Evolutionary conservation across 2,329 filamentous ascomycete genomes (phyloP).

Genomic region (Ascochyta lentis): DNA sequence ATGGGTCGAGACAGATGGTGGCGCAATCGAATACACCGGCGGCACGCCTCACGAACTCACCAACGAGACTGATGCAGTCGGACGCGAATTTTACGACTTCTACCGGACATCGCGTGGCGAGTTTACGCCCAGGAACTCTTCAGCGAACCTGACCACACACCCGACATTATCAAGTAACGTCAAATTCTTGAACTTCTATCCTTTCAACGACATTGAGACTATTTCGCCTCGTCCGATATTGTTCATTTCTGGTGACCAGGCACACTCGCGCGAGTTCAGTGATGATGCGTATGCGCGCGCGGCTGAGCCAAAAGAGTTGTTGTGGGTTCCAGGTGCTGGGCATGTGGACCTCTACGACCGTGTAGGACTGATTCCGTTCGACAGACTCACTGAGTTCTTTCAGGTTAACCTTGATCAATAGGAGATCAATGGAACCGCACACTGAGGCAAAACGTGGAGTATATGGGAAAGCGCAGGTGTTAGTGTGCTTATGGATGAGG

Average conservation of each 20-base stretch:
- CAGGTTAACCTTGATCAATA: too few relatives aligned
- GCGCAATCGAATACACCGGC: too few relatives aligned
- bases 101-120: slow-evolving; percentile 43
- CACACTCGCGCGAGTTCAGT: slow-evolving; percentile 41
- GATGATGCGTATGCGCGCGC: slow-evolving; percentile 32
- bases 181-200: slow-evolving; percentile 38
- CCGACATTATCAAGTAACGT: not conserved
- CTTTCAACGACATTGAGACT: slow-evolving; percentile 37
- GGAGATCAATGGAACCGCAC: too few relatives aligned
- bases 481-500: too few relatives aligned
- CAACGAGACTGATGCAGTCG: slow-evolving; percentile 20
- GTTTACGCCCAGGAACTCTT: slow-evolving; percentile 26
- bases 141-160: not conserved
- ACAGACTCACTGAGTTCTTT: too few relatives aligned
- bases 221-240: slow-evolving; percentile 42
- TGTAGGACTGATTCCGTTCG: too few relatives aligned
- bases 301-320: slow-evolving; percentile 49
- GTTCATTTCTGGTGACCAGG: slow-evolving; percentile 33
- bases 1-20: too few relatives aligned
- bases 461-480: too few relatives aligned
- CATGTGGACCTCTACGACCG: too few relatives aligned
- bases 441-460: too few relatives aligned
- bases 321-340: slow-evolving; percentile 38
- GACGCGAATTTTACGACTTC: slow-evolving; percentile 42
- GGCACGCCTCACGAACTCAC: slow-evolving; percentile 21